phyloP scores from a whole-genome alignment of 2,329 filamentous ascomycete genomes.

The Alternaria rosae region DNA sequence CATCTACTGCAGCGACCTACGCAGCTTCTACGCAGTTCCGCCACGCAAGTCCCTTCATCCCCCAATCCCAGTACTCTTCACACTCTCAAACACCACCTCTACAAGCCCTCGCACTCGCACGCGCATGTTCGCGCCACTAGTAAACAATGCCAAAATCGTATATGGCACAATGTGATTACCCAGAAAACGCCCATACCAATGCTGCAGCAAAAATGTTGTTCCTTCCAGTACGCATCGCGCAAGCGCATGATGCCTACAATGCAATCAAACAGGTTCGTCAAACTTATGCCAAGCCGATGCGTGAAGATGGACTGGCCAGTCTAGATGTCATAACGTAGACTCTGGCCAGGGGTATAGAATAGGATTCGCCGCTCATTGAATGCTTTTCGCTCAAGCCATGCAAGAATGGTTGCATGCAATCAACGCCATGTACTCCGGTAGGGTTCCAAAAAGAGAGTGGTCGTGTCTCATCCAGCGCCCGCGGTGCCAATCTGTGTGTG shows the following conservation, averaged over 20 bases:
- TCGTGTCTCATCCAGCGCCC: conserved; percentile 40
- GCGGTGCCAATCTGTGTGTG: conserved; percentile 47
- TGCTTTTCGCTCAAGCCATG: conserved; percentile 20
- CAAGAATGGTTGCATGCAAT: conserved; percentile 21
- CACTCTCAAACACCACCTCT: background rate
- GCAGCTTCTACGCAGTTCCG: background rate
- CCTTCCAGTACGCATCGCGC: conserved; percentile 3
- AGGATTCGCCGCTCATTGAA: conserved; percentile 18
- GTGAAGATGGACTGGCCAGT: conserved; percentile 13
- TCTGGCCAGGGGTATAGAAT: conserved; percentile 17
- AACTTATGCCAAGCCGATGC: conserved; percentile 26
- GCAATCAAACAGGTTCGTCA: conserved; percentile 30
- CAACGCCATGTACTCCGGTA: conserved; percentile 37
- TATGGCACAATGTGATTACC: conserved; percentile 22
- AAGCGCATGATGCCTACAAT: conserved; percentile 5
- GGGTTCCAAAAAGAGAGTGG: conserved; percentile 10
- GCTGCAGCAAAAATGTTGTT: conserved; percentile 4
- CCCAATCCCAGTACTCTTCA: background rate
- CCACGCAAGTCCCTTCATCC: background rate
- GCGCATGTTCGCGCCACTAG: conserved; percentile 1
- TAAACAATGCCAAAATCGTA: conserved; percentile 17
- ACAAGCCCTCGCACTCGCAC: background rate
- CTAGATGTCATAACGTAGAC: conserved; percentile 20
- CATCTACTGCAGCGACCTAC: background rate
- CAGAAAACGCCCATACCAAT: conserved; percentile 19